Conservation (phyloP, 495 filamentous ascomycete species). For the Penicillium paxilli region DNA sequence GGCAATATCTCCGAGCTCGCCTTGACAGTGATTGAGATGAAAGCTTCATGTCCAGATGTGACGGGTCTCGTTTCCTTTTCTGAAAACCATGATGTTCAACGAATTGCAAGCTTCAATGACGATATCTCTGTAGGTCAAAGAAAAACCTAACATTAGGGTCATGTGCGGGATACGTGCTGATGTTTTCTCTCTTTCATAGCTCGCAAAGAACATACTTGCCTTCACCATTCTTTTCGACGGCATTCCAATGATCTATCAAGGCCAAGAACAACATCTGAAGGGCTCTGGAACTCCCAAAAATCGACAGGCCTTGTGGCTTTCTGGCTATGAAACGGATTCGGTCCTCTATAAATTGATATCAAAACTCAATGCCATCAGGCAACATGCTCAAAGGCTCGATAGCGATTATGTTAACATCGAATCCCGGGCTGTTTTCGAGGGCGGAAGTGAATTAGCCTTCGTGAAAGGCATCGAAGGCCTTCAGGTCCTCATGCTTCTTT, state of each 20-base stretch:
- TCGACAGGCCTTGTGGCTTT: conserved; percentile 75
- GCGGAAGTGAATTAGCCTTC: conserved; percentile 58
- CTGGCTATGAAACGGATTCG: conserved; percentile 57
- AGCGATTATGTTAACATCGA: conserved; percentile 49
- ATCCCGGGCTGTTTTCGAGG: conserved; percentile 52
- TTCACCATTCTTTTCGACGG: conserved; percentile 71
- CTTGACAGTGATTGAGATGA: conserved; percentile 49
- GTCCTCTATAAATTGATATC: conserved; percentile 62
- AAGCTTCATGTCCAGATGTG: conserved; percentile 53
- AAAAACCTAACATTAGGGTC: too few relatives aligned
- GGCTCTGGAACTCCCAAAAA: conserved; percentile 62
- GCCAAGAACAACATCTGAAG: conserved; percentile 71
- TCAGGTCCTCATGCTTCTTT: conserved; percentile 59
- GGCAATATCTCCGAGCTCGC: conserved; percentile 56
- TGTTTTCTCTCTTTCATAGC: conserved; percentile 27
- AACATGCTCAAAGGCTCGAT: conserved; percentile 51
- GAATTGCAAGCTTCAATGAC: conserved; percentile 53
- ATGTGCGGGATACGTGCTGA: too few relatives aligned
- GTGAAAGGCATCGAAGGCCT: conserved; percentile 58
- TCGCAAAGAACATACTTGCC: conserved; percentile 66
- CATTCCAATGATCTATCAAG: conserved; percentile 64
- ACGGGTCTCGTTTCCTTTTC: conserved; percentile 67
- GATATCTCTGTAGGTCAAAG: conserved; percentile 46
- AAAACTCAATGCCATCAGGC: conserved; percentile 60
- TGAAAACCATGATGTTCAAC: conserved; percentile 74